Evolutionary conservation across 2,329 filamentous ascomycete genomes (phyloP), one percentile per base, ranked within the genome.

Genomic region (Exophiala phaeomuriformis): DNA sequence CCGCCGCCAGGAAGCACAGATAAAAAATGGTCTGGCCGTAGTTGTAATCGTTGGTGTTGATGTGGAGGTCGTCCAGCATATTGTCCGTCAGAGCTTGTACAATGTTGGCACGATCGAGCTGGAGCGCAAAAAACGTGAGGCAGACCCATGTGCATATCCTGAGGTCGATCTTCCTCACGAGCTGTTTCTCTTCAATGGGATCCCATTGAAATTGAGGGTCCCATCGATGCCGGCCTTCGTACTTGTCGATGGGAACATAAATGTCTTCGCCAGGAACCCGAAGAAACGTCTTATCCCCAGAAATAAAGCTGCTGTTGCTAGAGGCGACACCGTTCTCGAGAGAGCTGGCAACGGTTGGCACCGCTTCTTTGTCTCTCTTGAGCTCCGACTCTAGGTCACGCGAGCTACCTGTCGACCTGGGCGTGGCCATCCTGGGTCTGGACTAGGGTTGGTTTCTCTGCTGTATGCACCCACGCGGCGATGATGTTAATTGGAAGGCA

Each of bases 101-200:
- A 10, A 83, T 69, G 61, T 83, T 83, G 32, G 78, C 78, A 40
- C 81, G 71, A 62, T 82, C 79, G 2, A 83, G 68, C 61, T 83
- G 77, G 1, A 83, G 68, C 0, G 75, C 78, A 48, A 82, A 79
- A 65, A 82, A 82, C 77, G 80, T 32, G 6, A 45, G 7, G 29
- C 42, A 45, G 28, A 28, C 57, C 59, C 52, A 68, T 3, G 62
- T 50, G 47, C 63, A 66, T 52, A 68, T 63, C 44, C 44, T 50
- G 3, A 51, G 33, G 35, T 53, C 49, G 35, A 56, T 51, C 48
- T 62, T 63, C 41, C 60, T 49, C 9, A 61, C 58, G 7, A 64
- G 45, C 28, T 37, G 57, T 39, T 52, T 59, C 55, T 64, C 60
- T 54, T 62, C 63, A 4, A 56, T 49, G 27, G 40, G 56, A 10